phyloP scores from a whole-genome alignment of 257 asterid genomes.

The Solanum chmielewskii region DNA sequence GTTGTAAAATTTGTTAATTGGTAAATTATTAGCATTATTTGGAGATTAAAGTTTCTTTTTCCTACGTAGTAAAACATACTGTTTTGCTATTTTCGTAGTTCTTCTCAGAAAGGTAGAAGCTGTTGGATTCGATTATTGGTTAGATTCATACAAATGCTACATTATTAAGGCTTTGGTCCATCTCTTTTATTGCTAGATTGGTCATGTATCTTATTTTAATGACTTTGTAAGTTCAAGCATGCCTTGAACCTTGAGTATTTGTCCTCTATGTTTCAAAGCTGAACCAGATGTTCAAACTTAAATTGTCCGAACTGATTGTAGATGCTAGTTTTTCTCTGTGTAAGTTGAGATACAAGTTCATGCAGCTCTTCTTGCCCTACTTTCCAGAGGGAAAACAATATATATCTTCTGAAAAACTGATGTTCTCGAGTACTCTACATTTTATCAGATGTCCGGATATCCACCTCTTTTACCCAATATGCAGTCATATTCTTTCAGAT shows the following conservation, averaged over 20 bases:
- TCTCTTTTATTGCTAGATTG: not conserved
- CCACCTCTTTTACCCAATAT: not conserved
- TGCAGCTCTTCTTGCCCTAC: not conserved
- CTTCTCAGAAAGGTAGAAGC: not conserved
- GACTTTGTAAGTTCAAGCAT: not conserved
- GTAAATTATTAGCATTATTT: not conserved
- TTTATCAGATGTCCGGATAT: not conserved
- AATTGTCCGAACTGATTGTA: not conserved
- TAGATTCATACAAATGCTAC: not conserved
- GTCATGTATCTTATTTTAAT: not conserved
- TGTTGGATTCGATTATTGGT: not conserved
- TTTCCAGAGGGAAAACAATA: not conserved
- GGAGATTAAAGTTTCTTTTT: not conserved
- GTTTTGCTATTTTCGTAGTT: not conserved
- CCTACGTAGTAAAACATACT: not conserved
- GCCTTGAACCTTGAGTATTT: not conserved
- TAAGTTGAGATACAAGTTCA: not conserved
- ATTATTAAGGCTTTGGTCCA: not conserved
- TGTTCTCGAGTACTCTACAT: not conserved
- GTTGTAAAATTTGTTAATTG: not conserved
- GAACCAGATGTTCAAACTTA: not conserved
- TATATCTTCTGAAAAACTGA: not conserved
- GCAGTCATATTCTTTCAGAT: not conserved
- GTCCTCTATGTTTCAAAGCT: not conserved
- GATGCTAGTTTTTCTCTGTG: not conserved